Evolutionary conservation across 2,329 filamentous ascomycete genomes (phyloP).

Genomic region (Eutypella sp.): DNA sequence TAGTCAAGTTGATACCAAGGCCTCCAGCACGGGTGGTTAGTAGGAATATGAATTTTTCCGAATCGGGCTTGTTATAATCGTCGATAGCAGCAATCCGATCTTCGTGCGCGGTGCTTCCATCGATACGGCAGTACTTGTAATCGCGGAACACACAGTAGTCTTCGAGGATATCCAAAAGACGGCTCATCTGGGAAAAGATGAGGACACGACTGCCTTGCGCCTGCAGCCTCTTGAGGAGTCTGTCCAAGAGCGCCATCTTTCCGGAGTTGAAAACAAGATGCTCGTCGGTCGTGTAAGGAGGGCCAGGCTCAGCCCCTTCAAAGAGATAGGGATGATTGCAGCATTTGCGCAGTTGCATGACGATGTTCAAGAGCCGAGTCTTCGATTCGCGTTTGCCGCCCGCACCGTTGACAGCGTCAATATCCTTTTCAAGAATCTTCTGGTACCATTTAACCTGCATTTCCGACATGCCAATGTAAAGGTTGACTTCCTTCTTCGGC

Average conservation of each 20-base stretch:
- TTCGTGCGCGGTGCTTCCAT: slow-evolving; percentile 93
- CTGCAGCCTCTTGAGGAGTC: slow-evolving; percentile 77
- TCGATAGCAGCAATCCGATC: slow-evolving; percentile 97
- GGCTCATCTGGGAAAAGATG: slow-evolving; percentile 99
- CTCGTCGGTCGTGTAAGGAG: slow-evolving; percentile 96
- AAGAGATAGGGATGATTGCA: slow-evolving; percentile 99
- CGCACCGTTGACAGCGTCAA: slow-evolving; percentile 95
- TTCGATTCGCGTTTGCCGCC: slow-evolving; percentile 97
- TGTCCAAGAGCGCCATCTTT: slow-evolving; percentile 97
- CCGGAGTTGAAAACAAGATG: slow-evolving; percentile 90
- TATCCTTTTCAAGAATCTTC: slow-evolving; percentile 98
- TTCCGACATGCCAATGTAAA: slow-evolving; percentile 97
- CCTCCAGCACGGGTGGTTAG: slow-evolving; percentile 94
- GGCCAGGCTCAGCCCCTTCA: slow-evolving; percentile 93
- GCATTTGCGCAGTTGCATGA: slow-evolving; percentile 98
- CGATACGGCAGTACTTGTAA: slow-evolving; percentile 95
- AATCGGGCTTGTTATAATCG: slow-evolving; percentile 93
- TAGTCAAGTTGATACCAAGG: slow-evolving; percentile 92
- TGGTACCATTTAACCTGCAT: slow-evolving; percentile 99
- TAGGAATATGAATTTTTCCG: slow-evolving; percentile 95
- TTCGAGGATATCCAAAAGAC: slow-evolving; percentile 91
- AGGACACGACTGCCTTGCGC: slow-evolving; percentile 89
- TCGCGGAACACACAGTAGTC: slow-evolving; percentile 96
- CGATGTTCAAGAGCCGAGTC: slow-evolving; percentile 93
- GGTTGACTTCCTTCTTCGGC: slow-evolving; percentile 94